These are phyloP conservation scores for Rhizophagus sp. DNA, from an alignment of 192 early-diverging fungal species.

Conservation along the genomic window DNA sequence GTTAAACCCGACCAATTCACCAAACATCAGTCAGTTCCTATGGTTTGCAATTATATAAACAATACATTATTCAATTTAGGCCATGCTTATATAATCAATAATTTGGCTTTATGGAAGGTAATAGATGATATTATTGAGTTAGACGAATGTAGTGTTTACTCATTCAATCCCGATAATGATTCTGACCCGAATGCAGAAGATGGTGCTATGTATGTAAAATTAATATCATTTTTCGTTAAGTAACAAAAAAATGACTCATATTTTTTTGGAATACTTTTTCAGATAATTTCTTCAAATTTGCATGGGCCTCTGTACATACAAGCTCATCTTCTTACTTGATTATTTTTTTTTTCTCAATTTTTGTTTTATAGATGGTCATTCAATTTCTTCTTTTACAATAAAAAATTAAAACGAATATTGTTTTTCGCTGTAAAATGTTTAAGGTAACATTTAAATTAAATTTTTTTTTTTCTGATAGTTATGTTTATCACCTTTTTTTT, in stretches of 20 bases:
- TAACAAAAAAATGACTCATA: not conserved
- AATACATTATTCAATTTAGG: constrained; percentile 83
- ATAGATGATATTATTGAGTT: constrained; percentile 84
- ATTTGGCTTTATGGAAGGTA: constrained; percentile 81
- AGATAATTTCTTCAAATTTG: constrained; percentile 22
- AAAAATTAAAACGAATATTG: constrained; percentile 85
- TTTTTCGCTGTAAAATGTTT: constrained; percentile 90
- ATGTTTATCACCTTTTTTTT: not conserved
- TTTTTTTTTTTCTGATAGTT: not conserved
- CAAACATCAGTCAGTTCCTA: constrained; percentile 68
- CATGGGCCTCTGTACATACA: constrained; percentile 26
- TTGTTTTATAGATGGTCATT: constrained; percentile 77
- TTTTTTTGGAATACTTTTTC: constrained; percentile 26
- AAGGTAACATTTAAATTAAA: constrained; percentile 59
- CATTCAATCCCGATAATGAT: constrained; percentile 84
- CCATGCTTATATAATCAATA: constrained; percentile 61
- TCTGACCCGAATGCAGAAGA: constrained; percentile 92
- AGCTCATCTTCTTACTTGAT: constrained; percentile 11
- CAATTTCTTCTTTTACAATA: constrained; percentile 98
- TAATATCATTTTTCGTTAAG: constrained; percentile 2
- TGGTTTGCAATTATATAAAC: constrained; percentile 84
- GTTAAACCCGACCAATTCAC: constrained; percentile 77
- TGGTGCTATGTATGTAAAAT: constrained; percentile 67
- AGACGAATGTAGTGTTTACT: constrained; percentile 87
- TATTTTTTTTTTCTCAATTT: constrained; percentile 2